Evolutionary conservation across 768 basidiomycete genomes (phyloP).

Genomic region (Amanita inopinata): DNA sequence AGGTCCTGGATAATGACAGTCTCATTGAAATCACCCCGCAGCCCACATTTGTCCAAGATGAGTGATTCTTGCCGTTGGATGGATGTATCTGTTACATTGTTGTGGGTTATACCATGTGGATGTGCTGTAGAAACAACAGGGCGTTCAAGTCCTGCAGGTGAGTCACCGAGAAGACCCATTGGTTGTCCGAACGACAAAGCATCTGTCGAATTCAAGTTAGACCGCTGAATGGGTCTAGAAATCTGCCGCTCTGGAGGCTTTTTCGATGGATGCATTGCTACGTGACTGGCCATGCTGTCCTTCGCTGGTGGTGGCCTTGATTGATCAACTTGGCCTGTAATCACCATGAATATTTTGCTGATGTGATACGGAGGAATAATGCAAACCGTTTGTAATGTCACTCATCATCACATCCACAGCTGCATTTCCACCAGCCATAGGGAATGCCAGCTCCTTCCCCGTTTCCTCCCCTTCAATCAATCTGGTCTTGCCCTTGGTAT

Average conservation of each 20-base stretch:
- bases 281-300: background rate
- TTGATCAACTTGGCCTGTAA: constrained; percentile 1
- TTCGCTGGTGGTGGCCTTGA: background rate
- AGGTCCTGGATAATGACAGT: constrained; percentile 10
- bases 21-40: background rate
- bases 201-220: constrained; percentile 10
- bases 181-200: constrained; percentile 25
- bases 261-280: background rate
- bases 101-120: constrained; percentile 1
- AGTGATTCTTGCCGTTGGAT: background rate
- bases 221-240: constrained; percentile 8
- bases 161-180: constrained; percentile 17
- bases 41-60: background rate
- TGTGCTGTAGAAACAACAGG: background rate
- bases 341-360: background rate
- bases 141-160: background rate
- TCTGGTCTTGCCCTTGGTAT: constrained; percentile 22
- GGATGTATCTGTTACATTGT: background rate
- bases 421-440: background rate
- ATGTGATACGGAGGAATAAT: constrained; percentile 4
- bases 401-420: constrained; percentile 21
- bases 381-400: constrained; percentile 41
- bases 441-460: background rate
- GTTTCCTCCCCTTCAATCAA: constrained; percentile 12
- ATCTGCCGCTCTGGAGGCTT: constrained; percentile 3